Evolutionary conservation across 345 rosid genomes (phyloP).

Genomic region (Populus ilicifolia): DNA sequence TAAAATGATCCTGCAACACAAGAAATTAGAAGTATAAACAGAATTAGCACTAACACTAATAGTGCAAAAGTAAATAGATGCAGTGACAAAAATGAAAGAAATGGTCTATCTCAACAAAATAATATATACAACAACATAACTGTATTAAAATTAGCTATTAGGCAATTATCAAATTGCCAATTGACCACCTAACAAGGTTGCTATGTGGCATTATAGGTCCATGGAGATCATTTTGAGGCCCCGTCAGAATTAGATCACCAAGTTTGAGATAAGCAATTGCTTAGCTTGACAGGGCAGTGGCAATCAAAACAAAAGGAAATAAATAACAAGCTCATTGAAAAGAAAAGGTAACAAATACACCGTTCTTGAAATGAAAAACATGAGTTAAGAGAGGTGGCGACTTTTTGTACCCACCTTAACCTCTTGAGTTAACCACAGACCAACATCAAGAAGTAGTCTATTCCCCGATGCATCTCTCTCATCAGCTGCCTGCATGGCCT

Average conservation of each 20-base stretch:
- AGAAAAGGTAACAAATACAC: background rate
- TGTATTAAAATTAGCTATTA: background rate
- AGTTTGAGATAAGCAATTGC: background rate
- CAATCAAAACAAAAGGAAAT: background rate
- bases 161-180: background rate
- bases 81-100: background rate
- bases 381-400: background rate
- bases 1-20: slow-evolving; percentile 64
- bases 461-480: slow-evolving; percentile 90
- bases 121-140: background rate
- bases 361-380: slow-evolving; percentile 7
- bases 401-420: slow-evolving; percentile 54
- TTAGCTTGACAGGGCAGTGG: background rate
- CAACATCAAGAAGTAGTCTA: slow-evolving; percentile 83
- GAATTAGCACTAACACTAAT: slow-evolving; percentile 1
- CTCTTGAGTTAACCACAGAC: slow-evolving; percentile 80
- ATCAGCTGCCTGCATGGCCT: slow-evolving; percentile 41
- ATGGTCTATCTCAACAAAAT: background rate
- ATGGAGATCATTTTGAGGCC: background rate
- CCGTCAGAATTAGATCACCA: background rate
- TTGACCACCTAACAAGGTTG: background rate
- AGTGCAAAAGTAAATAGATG: background rate
- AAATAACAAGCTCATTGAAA: background rate
- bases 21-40: background rate
- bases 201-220: background rate